Conservation (phyloP, 352 stramenopile species). For the Phytopythium mirpurense region DNA sequence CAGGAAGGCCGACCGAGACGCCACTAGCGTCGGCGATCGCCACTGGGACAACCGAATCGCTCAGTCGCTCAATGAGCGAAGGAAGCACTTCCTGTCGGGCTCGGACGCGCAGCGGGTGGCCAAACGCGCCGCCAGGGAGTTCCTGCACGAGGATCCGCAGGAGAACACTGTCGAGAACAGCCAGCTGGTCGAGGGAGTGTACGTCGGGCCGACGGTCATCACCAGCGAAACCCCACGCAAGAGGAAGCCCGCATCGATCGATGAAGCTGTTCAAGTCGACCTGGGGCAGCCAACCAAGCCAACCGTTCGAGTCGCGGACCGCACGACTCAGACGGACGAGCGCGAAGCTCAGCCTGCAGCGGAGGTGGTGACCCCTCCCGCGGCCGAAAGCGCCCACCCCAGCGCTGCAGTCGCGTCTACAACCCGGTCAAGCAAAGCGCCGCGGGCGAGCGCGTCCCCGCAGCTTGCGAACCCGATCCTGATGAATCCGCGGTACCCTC, state of each 20-base stretch:
- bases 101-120: constrained; percentile 32
- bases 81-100: constrained; percentile 19
- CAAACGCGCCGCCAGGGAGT: constrained; percentile 23
- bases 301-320: constrained; percentile 21
- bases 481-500: constrained; percentile 38
- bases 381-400: neutral
- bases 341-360: neutral
- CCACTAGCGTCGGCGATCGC: too few species aligned
- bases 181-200: neutral
- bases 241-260: neutral
- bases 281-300: constrained; percentile 9
- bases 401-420: neutral
- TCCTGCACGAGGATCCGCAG: constrained; percentile 15
- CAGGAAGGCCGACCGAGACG: neutral
- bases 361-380: neutral
- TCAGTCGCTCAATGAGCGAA: neutral
- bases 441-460: neutral
- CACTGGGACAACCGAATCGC: neutral
- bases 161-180: constrained; percentile 9
- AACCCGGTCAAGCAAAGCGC: neutral
- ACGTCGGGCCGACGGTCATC: neutral
- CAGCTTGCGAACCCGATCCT: constrained; percentile 42
- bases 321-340: constrained; percentile 31
- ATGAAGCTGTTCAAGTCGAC: neutral
- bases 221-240: neutral